Conservation (phyloP, 345 rosid species). For the Sapria himalayana region DNA sequence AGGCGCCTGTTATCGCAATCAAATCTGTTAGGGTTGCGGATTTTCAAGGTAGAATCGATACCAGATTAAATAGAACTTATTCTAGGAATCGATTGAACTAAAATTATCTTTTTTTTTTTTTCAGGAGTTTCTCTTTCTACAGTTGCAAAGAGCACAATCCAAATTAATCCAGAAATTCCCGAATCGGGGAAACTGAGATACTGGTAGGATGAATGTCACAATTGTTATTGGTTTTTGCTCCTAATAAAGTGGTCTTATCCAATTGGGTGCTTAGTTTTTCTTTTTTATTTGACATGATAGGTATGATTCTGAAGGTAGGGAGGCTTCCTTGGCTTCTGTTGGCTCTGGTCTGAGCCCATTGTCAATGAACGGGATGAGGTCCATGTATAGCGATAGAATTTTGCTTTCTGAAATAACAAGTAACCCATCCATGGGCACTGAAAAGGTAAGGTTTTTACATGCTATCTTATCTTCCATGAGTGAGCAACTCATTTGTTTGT, state of each 20-base stretch:
- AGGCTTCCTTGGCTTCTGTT: slow-evolving; percentile 48
- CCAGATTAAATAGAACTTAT: not conserved
- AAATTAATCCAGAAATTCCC: slow-evolving; percentile 47
- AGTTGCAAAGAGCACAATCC: slow-evolving; percentile 35
- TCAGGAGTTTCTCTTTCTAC: slow-evolving; percentile 70
- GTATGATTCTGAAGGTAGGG: slow-evolving; percentile 82
- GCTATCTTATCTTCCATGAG: not conserved
- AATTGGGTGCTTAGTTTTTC: not conserved
- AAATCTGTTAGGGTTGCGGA: slow-evolving; percentile 81
- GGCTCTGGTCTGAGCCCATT: slow-evolving; percentile 41
- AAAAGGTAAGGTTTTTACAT: slow-evolving; percentile 30
- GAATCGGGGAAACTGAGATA: slow-evolving; percentile 51
- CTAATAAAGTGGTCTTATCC: not conserved
- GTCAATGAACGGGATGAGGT: slow-evolving; percentile 32
- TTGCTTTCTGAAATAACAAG: slow-evolving; percentile 35
- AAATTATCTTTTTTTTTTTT: slow-evolving; percentile 3
- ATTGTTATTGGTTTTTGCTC: slow-evolving; percentile 1
- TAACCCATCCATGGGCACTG: slow-evolving; percentile 50
- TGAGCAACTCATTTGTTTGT: not conserved
- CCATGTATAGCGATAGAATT: slow-evolving; percentile 56
- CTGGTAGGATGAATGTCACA: no score
- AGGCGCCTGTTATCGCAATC: slow-evolving; percentile 54
- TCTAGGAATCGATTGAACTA: not conserved
- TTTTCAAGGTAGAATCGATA: slow-evolving; percentile 47
- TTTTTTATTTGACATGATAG: slow-evolving; percentile 10